A percentile compares a stretch with the other conserved stretches of the same genome.
These are phyloP conservation scores for Eudorina sp. DNA, from an alignment of 139 green algal genomes.

Conservation along the genomic window DNA sequence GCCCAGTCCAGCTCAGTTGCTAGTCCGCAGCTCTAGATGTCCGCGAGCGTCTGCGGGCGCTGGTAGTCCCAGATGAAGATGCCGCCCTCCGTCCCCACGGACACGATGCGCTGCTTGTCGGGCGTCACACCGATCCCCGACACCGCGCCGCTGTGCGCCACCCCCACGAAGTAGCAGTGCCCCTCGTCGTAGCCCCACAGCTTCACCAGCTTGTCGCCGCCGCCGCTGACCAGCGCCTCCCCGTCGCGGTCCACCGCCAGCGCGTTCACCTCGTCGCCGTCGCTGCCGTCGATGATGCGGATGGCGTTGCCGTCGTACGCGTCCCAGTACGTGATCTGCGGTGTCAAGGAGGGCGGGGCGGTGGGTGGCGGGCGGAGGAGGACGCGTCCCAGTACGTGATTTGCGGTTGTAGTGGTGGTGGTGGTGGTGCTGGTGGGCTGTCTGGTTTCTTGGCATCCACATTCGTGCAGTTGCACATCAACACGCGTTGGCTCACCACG, in stretches of 20 bases:
- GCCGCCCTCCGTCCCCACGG: constrained; percentile 80
- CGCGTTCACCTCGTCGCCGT: constrained; percentile 71
- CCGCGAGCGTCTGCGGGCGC: constrained; percentile 33
- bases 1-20: not conserved
- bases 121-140: constrained; percentile 75
- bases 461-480: too few relatives aligned
- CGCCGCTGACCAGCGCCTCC: constrained; percentile 75
- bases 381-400: too few relatives aligned
- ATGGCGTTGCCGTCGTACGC: constrained; percentile 86
- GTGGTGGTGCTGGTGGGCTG: too few relatives aligned
- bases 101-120: constrained; percentile 81
- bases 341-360: not conserved
- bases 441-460: too few relatives aligned
- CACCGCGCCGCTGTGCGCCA: constrained; percentile 77
- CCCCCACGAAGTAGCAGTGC: constrained; percentile 78
- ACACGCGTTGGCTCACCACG: too few relatives aligned
- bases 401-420: too few relatives aligned
- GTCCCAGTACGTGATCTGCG: constrained; percentile 93
- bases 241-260: constrained; percentile 79
- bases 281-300: constrained; percentile 83
- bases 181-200: constrained; percentile 92
- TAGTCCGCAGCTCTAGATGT: not conserved
- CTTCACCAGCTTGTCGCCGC: constrained; percentile 85
- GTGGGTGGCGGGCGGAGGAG: not conserved
- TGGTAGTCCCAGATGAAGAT: constrained; percentile 84